Conservation (phyloP, 805 yeast genomes). For the Lipomyces starkeyi region DNA sequence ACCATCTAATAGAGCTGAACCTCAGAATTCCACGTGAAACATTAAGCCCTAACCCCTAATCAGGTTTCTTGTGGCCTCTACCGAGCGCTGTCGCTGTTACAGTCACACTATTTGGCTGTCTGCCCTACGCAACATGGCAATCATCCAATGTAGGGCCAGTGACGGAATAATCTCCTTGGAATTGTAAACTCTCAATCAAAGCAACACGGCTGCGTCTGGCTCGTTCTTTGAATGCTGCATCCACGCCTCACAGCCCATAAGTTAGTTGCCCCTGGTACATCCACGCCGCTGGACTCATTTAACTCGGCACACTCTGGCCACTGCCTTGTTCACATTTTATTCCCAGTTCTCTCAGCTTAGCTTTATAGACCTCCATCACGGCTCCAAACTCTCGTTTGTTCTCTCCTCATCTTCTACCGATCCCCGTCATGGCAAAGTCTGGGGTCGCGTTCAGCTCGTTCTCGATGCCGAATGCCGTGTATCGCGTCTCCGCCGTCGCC, state of each 20-base stretch:
- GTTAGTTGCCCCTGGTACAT: not conserved
- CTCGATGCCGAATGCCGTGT: conserved; percentile 29
- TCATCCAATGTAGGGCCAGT: no score
- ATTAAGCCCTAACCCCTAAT: no score
- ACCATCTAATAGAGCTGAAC: no score
- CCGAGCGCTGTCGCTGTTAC: no score
- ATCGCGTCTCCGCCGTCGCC: conserved; percentile 32
- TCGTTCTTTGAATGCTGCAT: not conserved
- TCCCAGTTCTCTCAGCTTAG: not conserved
- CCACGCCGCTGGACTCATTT: not conserved
- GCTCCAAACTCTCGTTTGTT: not conserved
- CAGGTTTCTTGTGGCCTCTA: no score
- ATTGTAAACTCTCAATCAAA: no score
- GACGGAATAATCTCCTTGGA: no score
- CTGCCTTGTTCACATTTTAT: not conserved
- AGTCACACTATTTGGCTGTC: no score
- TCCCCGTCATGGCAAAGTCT: conserved; percentile 24
- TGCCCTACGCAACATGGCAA: no score
- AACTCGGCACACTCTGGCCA: not conserved
- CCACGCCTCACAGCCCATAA: not conserved
- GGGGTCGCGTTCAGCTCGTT: conserved; percentile 26
- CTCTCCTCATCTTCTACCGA: conserved; percentile 15
- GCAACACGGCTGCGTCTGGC: not conserved
- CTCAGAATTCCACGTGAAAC: not conserved
- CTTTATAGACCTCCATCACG: not conserved